Conservation (phyloP, 2,329 filamentous ascomycete genomes). For the Cercospora nicotianae region DNA sequence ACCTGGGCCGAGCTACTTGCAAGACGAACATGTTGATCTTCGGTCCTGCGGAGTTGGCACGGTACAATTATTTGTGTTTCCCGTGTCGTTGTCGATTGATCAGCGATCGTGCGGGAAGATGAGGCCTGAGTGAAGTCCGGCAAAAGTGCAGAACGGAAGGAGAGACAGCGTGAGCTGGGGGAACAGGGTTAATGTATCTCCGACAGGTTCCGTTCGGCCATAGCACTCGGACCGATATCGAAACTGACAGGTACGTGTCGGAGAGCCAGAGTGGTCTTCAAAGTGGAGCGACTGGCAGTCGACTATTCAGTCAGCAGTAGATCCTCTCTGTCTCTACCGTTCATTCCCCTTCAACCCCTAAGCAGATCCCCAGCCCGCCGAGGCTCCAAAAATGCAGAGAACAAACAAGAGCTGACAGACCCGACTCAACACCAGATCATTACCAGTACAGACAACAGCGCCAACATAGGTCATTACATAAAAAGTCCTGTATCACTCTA, state of each 20-base stretch:
- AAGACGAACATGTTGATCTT: not conserved
- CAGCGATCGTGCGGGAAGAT: no score
- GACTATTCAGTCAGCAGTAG: not conserved
- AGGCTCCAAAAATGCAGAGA: not conserved
- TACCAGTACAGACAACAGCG: not conserved
- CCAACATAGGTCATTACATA: not conserved
- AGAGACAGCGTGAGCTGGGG: no score
- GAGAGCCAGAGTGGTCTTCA: no score
- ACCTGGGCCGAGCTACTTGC: not conserved
- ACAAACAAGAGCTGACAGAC: not conserved
- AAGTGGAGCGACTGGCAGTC: not conserved
- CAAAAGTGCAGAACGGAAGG: no score
- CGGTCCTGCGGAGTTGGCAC: not conserved
- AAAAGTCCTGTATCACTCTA: not conserved
- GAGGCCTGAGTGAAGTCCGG: no score
- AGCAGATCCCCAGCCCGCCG: not conserved
- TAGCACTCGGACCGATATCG: no score
- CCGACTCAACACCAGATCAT: not conserved
- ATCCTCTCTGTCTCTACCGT: not conserved
- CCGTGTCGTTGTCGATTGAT: no score
- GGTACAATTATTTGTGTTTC: no score
- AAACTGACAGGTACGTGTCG: no score
- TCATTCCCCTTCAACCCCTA: not conserved
- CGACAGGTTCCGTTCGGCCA: no score
- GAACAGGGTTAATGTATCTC: no score